phyloP scores from a whole-genome alignment of 257 asterid species.

The Phtheirospermum japonicum region DNA sequence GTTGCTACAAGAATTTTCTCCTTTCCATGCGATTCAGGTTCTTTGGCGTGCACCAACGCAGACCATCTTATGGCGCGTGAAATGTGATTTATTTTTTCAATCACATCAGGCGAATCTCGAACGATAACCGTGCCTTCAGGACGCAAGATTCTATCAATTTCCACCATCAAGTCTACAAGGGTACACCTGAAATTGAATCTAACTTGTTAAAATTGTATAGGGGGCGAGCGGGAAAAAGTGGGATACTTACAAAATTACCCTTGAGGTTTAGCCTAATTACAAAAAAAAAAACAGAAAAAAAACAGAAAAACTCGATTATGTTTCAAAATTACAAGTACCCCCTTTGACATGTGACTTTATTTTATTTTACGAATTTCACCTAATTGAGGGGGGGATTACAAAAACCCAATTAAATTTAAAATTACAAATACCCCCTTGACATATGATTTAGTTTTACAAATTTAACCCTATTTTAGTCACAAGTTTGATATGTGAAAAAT shows the following conservation, averaged over 20 bases:
- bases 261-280: too few relatives aligned
- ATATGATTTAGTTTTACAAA: not conserved
- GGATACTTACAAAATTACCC: not conserved
- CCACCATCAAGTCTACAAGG: slow-evolving; percentile 92
- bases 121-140: slow-evolving; percentile 84
- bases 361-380: not conserved
- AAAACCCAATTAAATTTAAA: too few relatives aligned
- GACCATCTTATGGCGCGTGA: slow-evolving; percentile 79
- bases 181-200: slow-evolving; percentile 58
- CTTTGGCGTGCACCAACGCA: slow-evolving; percentile 55
- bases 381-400: not conserved
- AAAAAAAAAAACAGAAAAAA: too few relatives aligned
- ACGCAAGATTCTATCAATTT: slow-evolving; percentile 85
- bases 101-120: slow-evolving; percentile 80
- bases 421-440: not conserved
- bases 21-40: slow-evolving; percentile 62
- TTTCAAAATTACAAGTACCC: not conserved
- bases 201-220: slow-evolving; percentile 3
- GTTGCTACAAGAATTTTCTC: slow-evolving; percentile 76
- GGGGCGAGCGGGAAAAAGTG: not conserved
- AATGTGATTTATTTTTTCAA: slow-evolving; percentile 55
- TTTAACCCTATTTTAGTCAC: not conserved
- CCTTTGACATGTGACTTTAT: not conserved
- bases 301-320: too few relatives aligned
- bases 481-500: not conserved